A percentile compares a stretch with the other conserved stretches of the same genome.
phyloP scores from a whole-genome alignment of 345 rosid species.

The Kandelia obovata region DNA sequence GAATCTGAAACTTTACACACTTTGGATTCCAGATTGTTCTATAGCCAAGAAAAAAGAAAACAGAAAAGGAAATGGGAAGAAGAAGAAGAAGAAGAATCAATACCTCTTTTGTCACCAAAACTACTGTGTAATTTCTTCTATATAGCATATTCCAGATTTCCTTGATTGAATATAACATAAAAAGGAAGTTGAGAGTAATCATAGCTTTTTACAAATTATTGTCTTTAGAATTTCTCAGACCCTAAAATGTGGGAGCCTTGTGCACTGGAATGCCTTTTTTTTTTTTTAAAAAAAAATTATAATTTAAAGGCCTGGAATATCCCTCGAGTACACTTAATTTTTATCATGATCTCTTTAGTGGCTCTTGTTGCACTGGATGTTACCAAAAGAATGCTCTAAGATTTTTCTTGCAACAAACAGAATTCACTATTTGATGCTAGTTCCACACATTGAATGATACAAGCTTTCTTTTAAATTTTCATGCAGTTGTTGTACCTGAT shows the following conservation, averaged over 20 bases:
- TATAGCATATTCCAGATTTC: too few species aligned
- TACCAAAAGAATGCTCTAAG: neutral
- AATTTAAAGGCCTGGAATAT: neutral
- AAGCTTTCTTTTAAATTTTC: neutral
- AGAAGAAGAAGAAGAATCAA: too few species aligned
- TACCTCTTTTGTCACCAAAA: too few species aligned
- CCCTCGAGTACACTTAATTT: neutral
- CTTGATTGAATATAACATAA: neutral
- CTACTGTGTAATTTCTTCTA: too few species aligned
- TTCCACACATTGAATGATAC: neutral
- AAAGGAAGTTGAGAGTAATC: neutral
- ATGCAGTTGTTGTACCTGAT: constrained; percentile 66
- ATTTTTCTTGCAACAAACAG: neutral
- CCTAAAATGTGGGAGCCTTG: too few species aligned
- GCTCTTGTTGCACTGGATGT: neutral
- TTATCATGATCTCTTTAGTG: neutral
- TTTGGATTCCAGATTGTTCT: too few species aligned
- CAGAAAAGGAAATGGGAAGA: too few species aligned
- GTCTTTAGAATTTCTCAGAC: too few species aligned
- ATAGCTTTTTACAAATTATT: neutral
- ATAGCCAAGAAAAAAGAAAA: too few species aligned
- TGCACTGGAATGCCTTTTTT: neutral
- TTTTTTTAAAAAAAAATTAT: neutral
- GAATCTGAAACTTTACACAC: neutral
- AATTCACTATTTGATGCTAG: neutral